A percentile compares a stretch with the other conserved stretches of the same genome.
Evolutionary conservation across 2,329 filamentous ascomycete genomes (phyloP).

Genomic region (Alternaria ethzedia): DNA sequence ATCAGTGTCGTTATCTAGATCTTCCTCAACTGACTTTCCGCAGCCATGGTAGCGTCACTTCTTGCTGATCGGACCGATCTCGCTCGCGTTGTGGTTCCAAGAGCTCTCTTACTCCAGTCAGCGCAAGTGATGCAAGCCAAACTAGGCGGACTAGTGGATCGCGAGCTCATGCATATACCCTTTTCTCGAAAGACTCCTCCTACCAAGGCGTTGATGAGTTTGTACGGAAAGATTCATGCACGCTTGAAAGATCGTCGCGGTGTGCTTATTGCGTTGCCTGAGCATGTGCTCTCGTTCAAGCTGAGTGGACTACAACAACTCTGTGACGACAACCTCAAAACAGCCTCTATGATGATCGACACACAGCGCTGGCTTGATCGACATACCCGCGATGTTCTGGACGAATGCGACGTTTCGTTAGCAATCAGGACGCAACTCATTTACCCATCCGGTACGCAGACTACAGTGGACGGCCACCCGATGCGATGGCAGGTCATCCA

Average conservation of each 20-base stretch:
- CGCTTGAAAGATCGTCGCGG: constrained; percentile 55
- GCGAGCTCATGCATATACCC: constrained; percentile 62
- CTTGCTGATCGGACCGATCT: constrained; percentile 52
- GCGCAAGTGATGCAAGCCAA: constrained; percentile 62
- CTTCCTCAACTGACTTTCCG: constrained; percentile 11
- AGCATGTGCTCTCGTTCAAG: constrained; percentile 70
- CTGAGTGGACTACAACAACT: constrained; percentile 66
- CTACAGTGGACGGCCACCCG: constrained; percentile 49
- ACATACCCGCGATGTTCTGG: constrained; percentile 65
- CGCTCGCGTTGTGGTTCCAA: constrained; percentile 62
- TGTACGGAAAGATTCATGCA: constrained; percentile 50
- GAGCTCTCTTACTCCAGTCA: constrained; percentile 64
- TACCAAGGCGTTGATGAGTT: constrained; percentile 27
- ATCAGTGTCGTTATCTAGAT: too few species aligned
- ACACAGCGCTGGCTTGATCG: constrained; percentile 59
- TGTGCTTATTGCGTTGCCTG: constrained; percentile 66
- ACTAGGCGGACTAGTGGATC: constrained; percentile 62
- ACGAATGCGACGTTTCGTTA: constrained; percentile 63
- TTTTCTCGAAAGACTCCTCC: constrained; percentile 62
- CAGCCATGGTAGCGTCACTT: constrained; percentile 61
- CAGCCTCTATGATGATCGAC: constrained; percentile 58
- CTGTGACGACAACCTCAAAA: constrained; percentile 52
- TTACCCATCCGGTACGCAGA: constrained; percentile 53
- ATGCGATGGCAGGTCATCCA: constrained; percentile 50
- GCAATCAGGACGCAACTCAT: constrained; percentile 52